Evolutionary conservation across 352 stramenopile genomes (phyloP), one percentile per base, ranked within the genome.

Genomic region (Phytophthora constricta): DNA sequence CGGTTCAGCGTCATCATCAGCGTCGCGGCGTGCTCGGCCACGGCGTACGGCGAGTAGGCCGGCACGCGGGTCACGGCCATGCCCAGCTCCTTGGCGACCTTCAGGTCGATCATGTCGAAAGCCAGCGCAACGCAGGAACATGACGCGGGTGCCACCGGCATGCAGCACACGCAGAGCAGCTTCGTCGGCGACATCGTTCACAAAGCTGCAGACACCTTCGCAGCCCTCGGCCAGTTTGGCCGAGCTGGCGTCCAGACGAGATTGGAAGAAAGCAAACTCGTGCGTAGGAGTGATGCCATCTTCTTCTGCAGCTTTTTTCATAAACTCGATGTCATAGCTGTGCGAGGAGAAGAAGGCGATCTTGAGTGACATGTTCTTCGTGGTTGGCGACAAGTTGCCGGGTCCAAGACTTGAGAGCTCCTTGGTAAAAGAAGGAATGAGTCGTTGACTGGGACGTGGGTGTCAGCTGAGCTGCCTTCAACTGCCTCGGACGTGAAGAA

Each of bases 1-100:
- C 84, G 76, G 65, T 90, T 92, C 23, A 92, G 65, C 46, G 81
- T 82, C 81, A 90, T 88, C 71, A 91, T 79, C 31, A 91, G 73
- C 33, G 80, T 77, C 33, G 74, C 57, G 13, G 79, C 83, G 58
- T 91, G 83, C 65, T 91, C 83, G 1, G 83, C 83, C 14, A 91
- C 79, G 11, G 83, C 83, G 59, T 86, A 86, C 2, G 83, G 83
- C 25, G 80, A 90, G 73, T 91, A 91, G 5, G 80, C 80, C 3
- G 83, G 83, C 22, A 91, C 81, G 39, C 81, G 77, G 14, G 79
- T 45, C 23, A 91, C 76, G 3, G 79, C 73, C 20, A 91, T 64
- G 37, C 64, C 74, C 23, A 89, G 72, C 50, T 84, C 76, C 59
- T 83, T 77, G 26, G 78, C 78, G 25, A 72, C 69, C 31, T 70